These are phyloP conservation scores for Yamadazyma friedrichii DNA, from an alignment of 1,139 yeast genomes.

Conservation along the genomic window DNA sequence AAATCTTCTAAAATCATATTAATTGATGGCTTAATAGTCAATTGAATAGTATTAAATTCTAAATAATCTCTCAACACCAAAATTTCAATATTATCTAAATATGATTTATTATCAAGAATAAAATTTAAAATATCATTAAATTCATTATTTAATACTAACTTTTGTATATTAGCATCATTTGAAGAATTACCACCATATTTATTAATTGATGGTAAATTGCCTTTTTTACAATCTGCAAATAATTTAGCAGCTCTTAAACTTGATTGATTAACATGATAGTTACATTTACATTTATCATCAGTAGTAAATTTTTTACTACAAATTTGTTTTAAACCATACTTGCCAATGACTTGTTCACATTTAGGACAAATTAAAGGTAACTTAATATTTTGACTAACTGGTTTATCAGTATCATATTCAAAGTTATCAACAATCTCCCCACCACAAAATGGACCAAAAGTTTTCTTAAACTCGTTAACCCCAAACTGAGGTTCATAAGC, in stretches of 20 bases:
- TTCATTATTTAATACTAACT: background rate
- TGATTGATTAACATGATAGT: background rate
- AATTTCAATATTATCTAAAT: constrained; percentile 1
- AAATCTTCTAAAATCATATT: no score
- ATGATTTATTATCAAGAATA: background rate
- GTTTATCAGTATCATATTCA: no score
- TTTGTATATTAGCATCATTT: background rate
- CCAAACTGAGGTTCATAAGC: background rate
- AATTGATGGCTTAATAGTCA: background rate
- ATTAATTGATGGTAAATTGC: no score
- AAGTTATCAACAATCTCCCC: no score
- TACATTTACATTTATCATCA: constrained; percentile 1
- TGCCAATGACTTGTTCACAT: no score
- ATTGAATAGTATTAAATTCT: constrained; percentile 1
- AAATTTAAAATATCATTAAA: background rate
- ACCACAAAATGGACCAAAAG: no score
- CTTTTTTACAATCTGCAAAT: background rate
- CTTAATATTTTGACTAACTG: no score
- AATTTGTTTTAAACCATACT: background rate
- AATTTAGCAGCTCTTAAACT: background rate
- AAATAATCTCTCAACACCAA: background rate
- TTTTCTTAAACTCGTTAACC: background rate
- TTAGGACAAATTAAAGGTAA: no score
- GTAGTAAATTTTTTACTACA: constrained; percentile 1
- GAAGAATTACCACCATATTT: background rate